Percentiles rank a stretch among this genome's conserved stretches.
Conservation (phyloP, 306 rosid genomes). For the Hippophae rhamnoides region DNA sequence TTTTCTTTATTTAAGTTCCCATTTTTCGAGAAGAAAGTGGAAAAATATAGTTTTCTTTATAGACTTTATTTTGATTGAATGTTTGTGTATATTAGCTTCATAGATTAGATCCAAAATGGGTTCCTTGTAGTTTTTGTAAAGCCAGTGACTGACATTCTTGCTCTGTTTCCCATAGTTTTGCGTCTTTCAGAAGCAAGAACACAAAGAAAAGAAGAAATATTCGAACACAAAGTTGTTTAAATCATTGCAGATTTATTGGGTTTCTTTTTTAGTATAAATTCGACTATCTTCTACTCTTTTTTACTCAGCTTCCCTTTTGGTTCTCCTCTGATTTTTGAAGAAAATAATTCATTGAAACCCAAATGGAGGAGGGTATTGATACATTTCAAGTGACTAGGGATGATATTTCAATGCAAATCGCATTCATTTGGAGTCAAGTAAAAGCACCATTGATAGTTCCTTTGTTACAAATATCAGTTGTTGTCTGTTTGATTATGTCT, state of each 20-base stretch:
- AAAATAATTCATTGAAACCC: background rate
- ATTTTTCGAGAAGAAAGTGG: background rate
- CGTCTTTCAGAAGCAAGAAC: conserved; percentile 46
- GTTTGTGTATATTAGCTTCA: conserved; percentile 7
- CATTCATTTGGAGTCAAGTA: conserved; percentile 41
- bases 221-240: conserved; percentile 22
- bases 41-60: background rate
- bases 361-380: conserved; percentile 69
- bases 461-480: conserved; percentile 36
- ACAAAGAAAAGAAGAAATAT: conserved; percentile 2
- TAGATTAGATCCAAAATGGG: conserved; percentile 29
- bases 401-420: conserved; percentile 39
- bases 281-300: background rate
- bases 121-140: conserved; percentile 19
- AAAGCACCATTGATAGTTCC: conserved; percentile 68
- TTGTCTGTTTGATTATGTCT: conserved; percentile 55
- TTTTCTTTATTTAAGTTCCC: background rate
- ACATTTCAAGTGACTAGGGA: conserved; percentile 37
- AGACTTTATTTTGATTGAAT: background rate
- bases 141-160: conserved; percentile 32
- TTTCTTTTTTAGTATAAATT: background rate
- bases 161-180: conserved; percentile 33
- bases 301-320: conserved; percentile 4
- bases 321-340: conserved; percentile 3
- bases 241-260: conserved; percentile 11